phyloP scores from a whole-genome alignment of 345 rosid genomes.

The Sonneratia caseolaris region DNA sequence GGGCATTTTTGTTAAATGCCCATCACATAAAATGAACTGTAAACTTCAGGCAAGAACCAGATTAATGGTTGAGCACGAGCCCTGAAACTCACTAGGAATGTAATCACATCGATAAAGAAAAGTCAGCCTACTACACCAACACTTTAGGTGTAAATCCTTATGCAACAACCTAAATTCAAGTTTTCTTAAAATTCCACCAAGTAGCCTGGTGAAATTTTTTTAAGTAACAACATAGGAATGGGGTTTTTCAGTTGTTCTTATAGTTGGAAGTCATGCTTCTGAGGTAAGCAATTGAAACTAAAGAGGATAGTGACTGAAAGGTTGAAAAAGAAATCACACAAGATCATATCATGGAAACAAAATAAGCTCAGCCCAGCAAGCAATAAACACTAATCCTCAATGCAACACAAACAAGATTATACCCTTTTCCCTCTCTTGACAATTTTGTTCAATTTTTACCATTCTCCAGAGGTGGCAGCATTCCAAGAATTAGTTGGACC shows the following conservation, averaged over 20 bases:
- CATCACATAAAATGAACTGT: not conserved
- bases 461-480: not conserved
- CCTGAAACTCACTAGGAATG: not conserved
- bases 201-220: too few relatives aligned
- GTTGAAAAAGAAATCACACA: too few relatives aligned
- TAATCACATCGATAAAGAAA: not conserved
- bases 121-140: not conserved
- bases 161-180: not conserved
- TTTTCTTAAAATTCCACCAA: not conserved
- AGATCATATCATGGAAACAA: not conserved
- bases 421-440: not conserved
- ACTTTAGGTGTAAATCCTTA: not conserved
- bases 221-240: not conserved
- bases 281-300: too few relatives aligned
- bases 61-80: not conserved
- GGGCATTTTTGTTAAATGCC: not conserved
- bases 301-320: too few relatives aligned
- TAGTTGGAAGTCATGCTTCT: too few relatives aligned
- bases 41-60: not conserved
- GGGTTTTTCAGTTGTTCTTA: not conserved
- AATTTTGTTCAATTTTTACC: not conserved
- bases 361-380: not conserved
- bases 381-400: not conserved
- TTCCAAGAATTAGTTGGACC: not conserved
- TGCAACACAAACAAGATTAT: not conserved